Base-by-base conservation (phyloP, 257 asterid genomes). In the Solanum tarijense region DNA sequence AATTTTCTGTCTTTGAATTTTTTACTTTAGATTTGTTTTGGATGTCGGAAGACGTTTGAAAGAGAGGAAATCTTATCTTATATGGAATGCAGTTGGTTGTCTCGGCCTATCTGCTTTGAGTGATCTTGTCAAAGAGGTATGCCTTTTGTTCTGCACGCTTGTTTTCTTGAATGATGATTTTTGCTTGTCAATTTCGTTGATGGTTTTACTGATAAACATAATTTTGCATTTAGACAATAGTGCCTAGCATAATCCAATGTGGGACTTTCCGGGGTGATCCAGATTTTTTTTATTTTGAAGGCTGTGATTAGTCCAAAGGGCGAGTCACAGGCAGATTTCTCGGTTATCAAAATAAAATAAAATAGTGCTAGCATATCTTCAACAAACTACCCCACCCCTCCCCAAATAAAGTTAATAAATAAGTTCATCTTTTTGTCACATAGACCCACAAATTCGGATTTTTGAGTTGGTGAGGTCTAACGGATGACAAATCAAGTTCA, bases 81-180 rank as follows among this genome's bases (percentile, higher is more conserved):
- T 97, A 89, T 97, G 95, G 92, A 91, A 93, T 89, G 99, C 99
- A 35, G 98, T 94, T 86, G 97, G 94, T 81, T 93, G 96, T 88
- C 98, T 97, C 27, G 99, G 99, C 73, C 90, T 92, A 27, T 91
- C 97, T 85, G 98, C 98, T 90, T 86, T 97, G 90, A 92, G 93
- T 39, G 98, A 96, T 94, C 96, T 97, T 84, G 91, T 97, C 81
- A 93, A 92, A 90, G 99, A 96, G 98, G 99, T 95, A 92, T 87
- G 23, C 5, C 55, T 46, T 29, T 27, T 78, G 36, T 88, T 82
- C 9, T 71, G 10, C 25, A 13, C 38, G 23, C 41, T 10, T 74
- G 41, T 34, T 78, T 43, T 60, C 58, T 27, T 83, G 29, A 85
- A 36, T 43, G 69, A 72, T 12, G 74, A 43, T 29, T 66, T 62